Percentiles rank a stretch among this genome's conserved stretches.
Evolutionary conservation across 2,329 filamentous ascomycete species (phyloP).

Genomic region (Beauveria varroae): DNA sequence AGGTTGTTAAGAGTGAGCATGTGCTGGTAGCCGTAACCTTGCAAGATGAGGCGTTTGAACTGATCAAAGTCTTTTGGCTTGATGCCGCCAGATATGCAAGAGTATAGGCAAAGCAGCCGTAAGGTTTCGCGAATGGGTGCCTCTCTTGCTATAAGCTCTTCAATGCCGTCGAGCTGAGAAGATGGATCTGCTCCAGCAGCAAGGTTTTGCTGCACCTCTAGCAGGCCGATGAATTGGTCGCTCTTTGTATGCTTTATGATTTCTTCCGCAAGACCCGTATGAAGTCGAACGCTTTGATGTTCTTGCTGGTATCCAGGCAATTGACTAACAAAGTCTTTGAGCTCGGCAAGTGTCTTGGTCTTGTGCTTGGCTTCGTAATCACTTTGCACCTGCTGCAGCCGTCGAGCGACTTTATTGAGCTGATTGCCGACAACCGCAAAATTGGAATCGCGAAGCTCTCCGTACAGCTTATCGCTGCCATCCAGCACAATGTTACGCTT

Average conservation of each 20-base stretch:
- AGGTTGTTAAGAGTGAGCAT: conserved; percentile 80
- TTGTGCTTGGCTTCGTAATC: conserved; percentile 89
- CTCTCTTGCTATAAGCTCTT: conserved; percentile 88
- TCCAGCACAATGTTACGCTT: conserved; percentile 88
- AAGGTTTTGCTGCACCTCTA: conserved; percentile 94
- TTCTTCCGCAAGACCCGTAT: conserved; percentile 87
- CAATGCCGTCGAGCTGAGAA: conserved; percentile 82
- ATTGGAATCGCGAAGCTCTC: conserved; percentile 82
- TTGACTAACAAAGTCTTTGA: conserved; percentile 92
- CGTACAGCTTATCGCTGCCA: conserved; percentile 81
- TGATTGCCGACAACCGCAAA: conserved; percentile 89
- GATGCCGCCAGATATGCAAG: conserved; percentile 80
- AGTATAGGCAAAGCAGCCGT: conserved; percentile 83
- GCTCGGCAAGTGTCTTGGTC: conserved; percentile 80
- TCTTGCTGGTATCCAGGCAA: conserved; percentile 88
- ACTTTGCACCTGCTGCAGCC: conserved; percentile 70
- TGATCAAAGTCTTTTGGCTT: conserved; percentile 82
- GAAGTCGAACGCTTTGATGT: conserved; percentile 84
- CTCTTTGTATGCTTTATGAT: conserved; percentile 89
- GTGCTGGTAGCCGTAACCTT: conserved; percentile 94
- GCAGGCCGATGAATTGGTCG: conserved; percentile 76
- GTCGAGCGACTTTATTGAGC: conserved; percentile 82
- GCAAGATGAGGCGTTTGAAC: conserved; percentile 79
- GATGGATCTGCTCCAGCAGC: conserved; percentile 84
- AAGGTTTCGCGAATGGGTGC: conserved; percentile 75